Conservation (phyloP, 495 filamentous ascomycete species). For the Lentithecium fluviatile region DNA sequence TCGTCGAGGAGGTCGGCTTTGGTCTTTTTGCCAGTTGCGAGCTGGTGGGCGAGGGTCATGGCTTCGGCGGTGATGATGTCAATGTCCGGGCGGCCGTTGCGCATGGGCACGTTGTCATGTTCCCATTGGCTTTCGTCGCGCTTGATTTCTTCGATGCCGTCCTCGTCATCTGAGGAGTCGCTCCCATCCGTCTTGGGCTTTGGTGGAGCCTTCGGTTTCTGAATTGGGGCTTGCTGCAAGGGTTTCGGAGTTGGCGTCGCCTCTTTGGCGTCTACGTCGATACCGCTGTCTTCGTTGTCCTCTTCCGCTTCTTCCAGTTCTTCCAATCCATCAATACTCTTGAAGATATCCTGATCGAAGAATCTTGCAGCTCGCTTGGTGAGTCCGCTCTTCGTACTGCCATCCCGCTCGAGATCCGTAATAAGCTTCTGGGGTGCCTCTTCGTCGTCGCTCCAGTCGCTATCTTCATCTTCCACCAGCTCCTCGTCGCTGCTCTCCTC, state of each 20-base stretch:
- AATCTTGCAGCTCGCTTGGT: conserved; percentile 83
- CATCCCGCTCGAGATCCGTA: conserved; percentile 52
- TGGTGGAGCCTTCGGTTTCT: conserved; percentile 3
- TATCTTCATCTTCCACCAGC: conserved; percentile 48
- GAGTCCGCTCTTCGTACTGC: conserved; percentile 53
- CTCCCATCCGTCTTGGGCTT: conserved; percentile 43
- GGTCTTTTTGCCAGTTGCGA: conserved; percentile 81
- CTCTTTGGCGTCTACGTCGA: conserved; percentile 45
- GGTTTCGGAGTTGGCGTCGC: conserved; percentile 2
- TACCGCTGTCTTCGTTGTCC: conserved; percentile 48
- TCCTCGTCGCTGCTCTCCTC: conserved; percentile 43
- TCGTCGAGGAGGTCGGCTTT: conserved; percentile 80
- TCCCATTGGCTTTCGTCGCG: conserved; percentile 66
- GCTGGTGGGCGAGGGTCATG: conserved; percentile 93
- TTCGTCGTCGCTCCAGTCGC: conserved; percentile 57
- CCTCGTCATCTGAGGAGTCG: conserved; percentile 40
- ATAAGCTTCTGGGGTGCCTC: conserved; percentile 48
- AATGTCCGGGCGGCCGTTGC: conserved; percentile 64
- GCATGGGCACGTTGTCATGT: conserved; percentile 59
- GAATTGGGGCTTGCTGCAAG: conserved; percentile 1
- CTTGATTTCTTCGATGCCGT: conserved; percentile 54
- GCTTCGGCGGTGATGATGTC: conserved; percentile 98
- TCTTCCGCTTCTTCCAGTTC: conserved; percentile 46
- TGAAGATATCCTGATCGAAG: conserved; percentile 95
- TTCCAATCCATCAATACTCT: conserved; percentile 64